Conservation (phyloP, 2,329 filamentous ascomycete genomes). For the Tolypocladium cylindrosporum region DNA sequence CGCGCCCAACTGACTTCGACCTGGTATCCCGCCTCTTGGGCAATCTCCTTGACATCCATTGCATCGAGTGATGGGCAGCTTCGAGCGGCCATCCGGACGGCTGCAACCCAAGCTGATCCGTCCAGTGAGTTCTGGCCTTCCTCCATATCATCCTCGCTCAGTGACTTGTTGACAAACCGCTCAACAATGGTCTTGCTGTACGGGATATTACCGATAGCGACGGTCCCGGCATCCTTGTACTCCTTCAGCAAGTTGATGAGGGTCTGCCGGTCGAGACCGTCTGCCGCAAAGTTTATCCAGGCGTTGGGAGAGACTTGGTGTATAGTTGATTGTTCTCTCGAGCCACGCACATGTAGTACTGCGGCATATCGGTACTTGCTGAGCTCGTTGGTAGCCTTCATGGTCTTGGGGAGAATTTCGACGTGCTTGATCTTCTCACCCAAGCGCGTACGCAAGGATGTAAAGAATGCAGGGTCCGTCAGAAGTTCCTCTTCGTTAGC, state of each 20-base stretch:
- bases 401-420: constrained; percentile 17
- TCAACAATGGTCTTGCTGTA: too few relatives aligned
- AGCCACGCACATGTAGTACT: constrained; percentile 6
- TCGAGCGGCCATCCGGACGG: too few relatives aligned
- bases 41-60: neutral
- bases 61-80: too few relatives aligned
- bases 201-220: too few relatives aligned
- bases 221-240: neutral
- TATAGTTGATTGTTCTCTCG: neutral
- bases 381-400: constrained; percentile 18
- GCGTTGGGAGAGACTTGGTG: constrained; percentile 1
- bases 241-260: constrained; percentile 7
- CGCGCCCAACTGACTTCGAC: constrained; percentile 36
- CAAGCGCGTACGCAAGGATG: constrained; percentile 1
- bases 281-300: constrained; percentile 12
- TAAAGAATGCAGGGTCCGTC: constrained; percentile 14
- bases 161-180: too few relatives aligned
- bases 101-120: neutral
- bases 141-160: neutral
- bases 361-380: constrained; percentile 18
- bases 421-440: constrained; percentile 13
- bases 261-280: neutral
- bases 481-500: constrained; percentile 9
- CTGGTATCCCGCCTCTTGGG: constrained; percentile 27
- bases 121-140: neutral